A percentile compares a stretch with the other conserved stretches of the same genome.
These are phyloP conservation scores for Bolboschoenus planiculmis DNA, from an alignment of 176 grass and related monocot species.

Conservation along the genomic window DNA sequence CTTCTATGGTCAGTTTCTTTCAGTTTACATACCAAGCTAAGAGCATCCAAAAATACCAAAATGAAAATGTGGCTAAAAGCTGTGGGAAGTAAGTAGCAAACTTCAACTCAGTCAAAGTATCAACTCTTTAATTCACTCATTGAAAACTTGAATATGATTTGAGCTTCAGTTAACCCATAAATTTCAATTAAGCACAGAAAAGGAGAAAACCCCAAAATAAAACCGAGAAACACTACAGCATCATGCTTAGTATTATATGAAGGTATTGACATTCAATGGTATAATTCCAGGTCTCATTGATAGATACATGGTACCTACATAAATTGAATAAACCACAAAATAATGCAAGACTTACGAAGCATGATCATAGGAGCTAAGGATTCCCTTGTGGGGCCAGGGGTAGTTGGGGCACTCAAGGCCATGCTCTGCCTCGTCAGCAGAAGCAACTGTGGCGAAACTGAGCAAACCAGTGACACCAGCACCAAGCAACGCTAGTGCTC, in stretches of 20 bases:
- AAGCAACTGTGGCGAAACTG: conserved; percentile 64
- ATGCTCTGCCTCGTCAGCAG: conserved; percentile 93
- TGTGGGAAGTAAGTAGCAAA: background rate
- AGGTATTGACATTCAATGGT: background rate
- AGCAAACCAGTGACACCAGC: conserved; percentile 72
- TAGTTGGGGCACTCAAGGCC: conserved; percentile 63
- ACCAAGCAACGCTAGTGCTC: conserved; percentile 65
- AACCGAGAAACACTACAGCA: background rate
- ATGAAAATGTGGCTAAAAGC: background rate
- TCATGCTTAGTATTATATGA: background rate
- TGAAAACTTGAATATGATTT: background rate
- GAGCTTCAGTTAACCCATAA: background rate
- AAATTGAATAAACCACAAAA: background rate
- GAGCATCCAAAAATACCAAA: background rate
- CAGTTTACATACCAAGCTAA: background rate
- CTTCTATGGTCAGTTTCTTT: background rate
- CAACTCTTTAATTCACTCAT: background rate
- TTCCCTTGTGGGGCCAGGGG: conserved; percentile 95
- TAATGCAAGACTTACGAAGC: conserved; percentile 64
- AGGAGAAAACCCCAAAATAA: background rate
- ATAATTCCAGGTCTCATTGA: background rate
- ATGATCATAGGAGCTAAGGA: conserved; percentile 94
- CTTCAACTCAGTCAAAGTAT: background rate
- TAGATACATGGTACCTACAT: background rate
- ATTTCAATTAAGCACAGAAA: background rate